Conservation (phyloP, 352 stramenopile genomes). For the Phytopythium oedochilum region DNA sequence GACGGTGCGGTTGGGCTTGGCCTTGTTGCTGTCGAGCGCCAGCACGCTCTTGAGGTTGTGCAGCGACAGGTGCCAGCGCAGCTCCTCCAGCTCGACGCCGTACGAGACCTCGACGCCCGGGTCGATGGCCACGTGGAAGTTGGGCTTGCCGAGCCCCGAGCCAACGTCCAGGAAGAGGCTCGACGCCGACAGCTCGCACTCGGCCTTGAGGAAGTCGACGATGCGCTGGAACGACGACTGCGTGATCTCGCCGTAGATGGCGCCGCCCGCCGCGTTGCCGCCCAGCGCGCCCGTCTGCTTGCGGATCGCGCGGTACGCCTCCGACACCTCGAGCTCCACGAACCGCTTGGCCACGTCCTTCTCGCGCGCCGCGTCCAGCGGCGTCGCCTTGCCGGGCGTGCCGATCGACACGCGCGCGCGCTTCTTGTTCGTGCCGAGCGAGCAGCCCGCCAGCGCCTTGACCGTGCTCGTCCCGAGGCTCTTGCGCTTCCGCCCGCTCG, state of each 20-base stretch:
- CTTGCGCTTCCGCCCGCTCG: constrained; percentile 52
- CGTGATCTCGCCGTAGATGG: constrained; percentile 98
- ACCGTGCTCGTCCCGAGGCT: constrained; percentile 25
- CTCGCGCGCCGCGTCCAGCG: constrained; percentile 46
- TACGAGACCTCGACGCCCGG: constrained; percentile 95
- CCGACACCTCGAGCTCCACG: constrained; percentile 75
- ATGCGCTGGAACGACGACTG: constrained; percentile 96
- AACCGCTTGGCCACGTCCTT: constrained; percentile 72
- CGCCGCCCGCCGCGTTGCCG: constrained; percentile 92
- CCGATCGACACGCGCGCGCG: constrained; percentile 55
- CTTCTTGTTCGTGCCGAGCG: constrained; percentile 22
- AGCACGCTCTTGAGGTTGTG: constrained; percentile 91
- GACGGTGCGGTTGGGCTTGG: constrained; percentile 62
- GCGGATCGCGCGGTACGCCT: constrained; percentile 91
- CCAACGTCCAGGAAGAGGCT: constrained; percentile 97
- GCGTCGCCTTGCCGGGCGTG: constrained; percentile 68
- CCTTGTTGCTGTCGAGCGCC: constrained; percentile 50
- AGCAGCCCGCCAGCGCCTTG: constrained; percentile 18
- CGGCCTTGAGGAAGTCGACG: constrained; percentile 91
- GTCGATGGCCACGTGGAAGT: constrained; percentile 95
- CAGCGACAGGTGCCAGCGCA: constrained; percentile 93
- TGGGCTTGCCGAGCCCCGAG: constrained; percentile 96
- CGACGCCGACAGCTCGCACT: constrained; percentile 84
- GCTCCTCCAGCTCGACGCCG: constrained; percentile 94
- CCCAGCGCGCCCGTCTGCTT: constrained; percentile 93